Percentiles rank a stretch among this genome's conserved stretches.
Conservation (phyloP, 2,329 filamentous ascomycete genomes). For the Hymenoscyphus scutula region DNA sequence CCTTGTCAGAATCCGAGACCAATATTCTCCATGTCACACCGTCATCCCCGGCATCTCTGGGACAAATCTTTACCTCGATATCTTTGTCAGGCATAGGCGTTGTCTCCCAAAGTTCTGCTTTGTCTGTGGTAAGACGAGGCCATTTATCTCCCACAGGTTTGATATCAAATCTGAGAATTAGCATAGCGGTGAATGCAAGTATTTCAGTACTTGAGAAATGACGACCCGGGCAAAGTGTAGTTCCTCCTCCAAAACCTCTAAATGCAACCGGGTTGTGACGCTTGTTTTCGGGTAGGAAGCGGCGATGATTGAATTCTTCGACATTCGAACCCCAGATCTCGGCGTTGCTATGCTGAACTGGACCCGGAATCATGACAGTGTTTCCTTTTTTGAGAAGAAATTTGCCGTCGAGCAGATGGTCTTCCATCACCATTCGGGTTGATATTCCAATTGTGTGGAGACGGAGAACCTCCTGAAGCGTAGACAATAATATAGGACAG, state of each 20-base stretch:
- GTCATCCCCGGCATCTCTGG: slow-evolving; percentile 6
- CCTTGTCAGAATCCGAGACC: slow-evolving; percentile 15
- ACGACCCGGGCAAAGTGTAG: slow-evolving; percentile 39
- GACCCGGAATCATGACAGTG: slow-evolving; percentile 39
- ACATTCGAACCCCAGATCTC: slow-evolving; percentile 37
- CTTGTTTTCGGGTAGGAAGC: slow-evolving; percentile 32
- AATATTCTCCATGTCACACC: slow-evolving; percentile 11
- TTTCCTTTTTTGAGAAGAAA: slow-evolving; percentile 39
- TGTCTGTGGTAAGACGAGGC: not conserved
- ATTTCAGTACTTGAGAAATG: slow-evolving; percentile 40
- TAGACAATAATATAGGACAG: slow-evolving; percentile 42
- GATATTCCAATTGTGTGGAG: slow-evolving; percentile 40
- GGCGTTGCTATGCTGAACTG: slow-evolving; percentile 35
- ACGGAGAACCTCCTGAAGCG: slow-evolving; percentile 44
- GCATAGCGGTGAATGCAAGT: slow-evolving; percentile 31
- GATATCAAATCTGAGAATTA: slow-evolving; percentile 19
- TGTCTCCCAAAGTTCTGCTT: not conserved
- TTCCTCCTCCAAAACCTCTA: slow-evolving; percentile 38
- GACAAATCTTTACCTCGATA: slow-evolving; percentile 3
- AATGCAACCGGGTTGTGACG: slow-evolving; percentile 25
- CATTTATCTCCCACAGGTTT: slow-evolving; percentile 23
- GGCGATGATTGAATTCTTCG: slow-evolving; percentile 36
- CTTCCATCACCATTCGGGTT: slow-evolving; percentile 38
- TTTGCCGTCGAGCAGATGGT: slow-evolving; percentile 35
- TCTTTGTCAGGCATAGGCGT: not conserved